Base-by-base conservation (phyloP, 2,329 filamentous ascomycete species). In the Davidsoniella eucalypti region DNA sequence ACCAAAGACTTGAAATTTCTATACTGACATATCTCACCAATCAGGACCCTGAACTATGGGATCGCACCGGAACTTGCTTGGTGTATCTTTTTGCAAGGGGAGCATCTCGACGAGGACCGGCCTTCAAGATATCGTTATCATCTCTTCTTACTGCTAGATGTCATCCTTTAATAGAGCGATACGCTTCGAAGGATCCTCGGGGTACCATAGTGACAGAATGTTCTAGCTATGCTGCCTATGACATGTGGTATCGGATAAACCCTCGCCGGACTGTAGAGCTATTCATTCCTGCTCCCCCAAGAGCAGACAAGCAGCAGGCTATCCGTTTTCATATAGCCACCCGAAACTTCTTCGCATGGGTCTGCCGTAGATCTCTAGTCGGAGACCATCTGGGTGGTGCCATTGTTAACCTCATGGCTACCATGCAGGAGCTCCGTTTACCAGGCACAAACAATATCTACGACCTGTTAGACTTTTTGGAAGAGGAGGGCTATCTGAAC, bases 321-420 rank as follows among this genome's bases (percentile, higher is more conserved):
- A 75, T 78, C 56, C 62, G 68, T 37, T 82, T 82, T 61, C 80
- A 86, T 57, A 60, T 86, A 4, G 75, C 78, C 1, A 84, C 77
- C 2, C 73, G 84, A 12, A 90, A 90, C 58, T 76, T 87, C 57
- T 81, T 88, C 52, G 84, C 84, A 3, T 87, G 80, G 68, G 61
- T 84, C 1, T 72, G 76, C 51, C 68, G 74, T 2, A 73, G 73
- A 53, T 76, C 84, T 0, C 60, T 88, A 33, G 83, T 87, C 1
- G 84, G 83, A 5, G 65, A 71, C 36, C 71, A 75, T 49, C 70
- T 92, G 16, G 82, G 84, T 1, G 64, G 64, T 17, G 72, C 82
- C 0, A 64, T 88, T 8, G 71, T 82, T 12, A 69, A 70, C 21
- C 67, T 90, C n/a, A 66, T 83, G 56, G 71, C 76, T 52, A 76